Conservation (phyloP, 2,329 filamentous ascomycete species). For the Fusarium equiseti region DNA sequence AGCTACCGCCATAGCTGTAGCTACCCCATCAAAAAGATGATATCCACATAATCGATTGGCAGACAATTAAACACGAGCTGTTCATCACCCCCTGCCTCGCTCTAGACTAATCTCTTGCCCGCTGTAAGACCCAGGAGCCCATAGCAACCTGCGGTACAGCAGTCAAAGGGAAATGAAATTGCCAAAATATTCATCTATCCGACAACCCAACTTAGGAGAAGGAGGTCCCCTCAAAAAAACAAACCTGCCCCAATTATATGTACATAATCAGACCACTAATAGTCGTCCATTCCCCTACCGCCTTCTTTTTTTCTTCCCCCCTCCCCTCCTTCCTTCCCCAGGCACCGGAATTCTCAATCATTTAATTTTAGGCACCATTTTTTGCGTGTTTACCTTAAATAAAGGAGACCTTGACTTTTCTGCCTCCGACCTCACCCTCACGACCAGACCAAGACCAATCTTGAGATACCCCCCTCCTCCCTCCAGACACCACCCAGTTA, state of each 20-base stretch:
- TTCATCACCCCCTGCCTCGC: neutral
- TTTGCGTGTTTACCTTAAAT: conserved; percentile 9
- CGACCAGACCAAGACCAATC: conserved; percentile 1
- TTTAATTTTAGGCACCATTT: conserved; percentile 38
- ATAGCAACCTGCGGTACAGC: conserved; percentile 10
- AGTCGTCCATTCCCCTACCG: conserved; percentile 19
- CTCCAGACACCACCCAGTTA: neutral
- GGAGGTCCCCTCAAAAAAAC: neutral
- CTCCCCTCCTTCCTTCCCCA: conserved; percentile 4
- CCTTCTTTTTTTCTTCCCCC: conserved; percentile 18
- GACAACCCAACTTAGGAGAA: conserved; percentile 17
- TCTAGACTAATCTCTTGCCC: neutral
- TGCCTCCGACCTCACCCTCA: neutral
- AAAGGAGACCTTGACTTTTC: neutral
- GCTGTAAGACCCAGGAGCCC: conserved; percentile 25
- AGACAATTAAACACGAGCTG: conserved; percentile 11
- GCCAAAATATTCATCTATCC: conserved; percentile 29
- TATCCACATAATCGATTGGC: conserved; percentile 10
- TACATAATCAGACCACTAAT: conserved; percentile 30
- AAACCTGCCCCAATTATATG: conserved; percentile 8
- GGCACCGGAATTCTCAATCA: conserved; percentile 38
- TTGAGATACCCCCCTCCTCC: conserved; percentile 5
- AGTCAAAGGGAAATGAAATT: conserved; percentile 1
- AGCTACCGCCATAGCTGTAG: neutral
- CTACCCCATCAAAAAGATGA: conserved; percentile 5